Conservation (phyloP, 2,329 filamentous ascomycete species). For the Trichophyton schoenleinii region DNA sequence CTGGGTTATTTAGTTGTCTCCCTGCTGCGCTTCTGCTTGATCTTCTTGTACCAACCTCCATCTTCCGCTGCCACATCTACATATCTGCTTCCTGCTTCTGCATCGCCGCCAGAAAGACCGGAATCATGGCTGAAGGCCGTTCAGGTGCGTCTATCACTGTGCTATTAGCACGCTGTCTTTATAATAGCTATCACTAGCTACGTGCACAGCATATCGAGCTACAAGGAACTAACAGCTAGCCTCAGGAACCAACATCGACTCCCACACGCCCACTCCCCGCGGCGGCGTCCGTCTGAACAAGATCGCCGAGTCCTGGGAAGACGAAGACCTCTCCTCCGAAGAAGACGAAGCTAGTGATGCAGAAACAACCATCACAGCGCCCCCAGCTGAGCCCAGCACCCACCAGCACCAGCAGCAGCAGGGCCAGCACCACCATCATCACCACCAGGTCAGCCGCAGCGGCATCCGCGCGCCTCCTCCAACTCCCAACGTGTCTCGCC, state of each 20-base stretch:
- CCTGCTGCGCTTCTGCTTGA: not conserved
- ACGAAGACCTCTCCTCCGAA: slow-evolving; percentile 45
- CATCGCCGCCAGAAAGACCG: not conserved
- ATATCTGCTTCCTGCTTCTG: not conserved
- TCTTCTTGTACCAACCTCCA: not conserved
- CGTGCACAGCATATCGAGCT: no score
- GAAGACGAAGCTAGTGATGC: slow-evolving; percentile 23
- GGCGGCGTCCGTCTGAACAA: not conserved
- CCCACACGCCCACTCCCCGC: not conserved
- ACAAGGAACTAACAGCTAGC: not conserved
- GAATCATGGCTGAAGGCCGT: not conserved
- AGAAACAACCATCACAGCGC: slow-evolving; percentile 17
- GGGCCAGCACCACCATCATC: not conserved
- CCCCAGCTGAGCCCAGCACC: slow-evolving; percentile 18
- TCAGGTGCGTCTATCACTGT: not conserved
- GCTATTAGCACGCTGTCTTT: not conserved
- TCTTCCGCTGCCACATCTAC: not conserved
- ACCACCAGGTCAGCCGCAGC: no score
- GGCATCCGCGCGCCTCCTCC: slow-evolving; percentile 43
- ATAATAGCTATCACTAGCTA: not conserved
- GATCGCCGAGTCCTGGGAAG: slow-evolving; percentile 64
- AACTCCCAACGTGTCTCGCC: slow-evolving; percentile 46
- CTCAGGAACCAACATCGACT: not conserved
- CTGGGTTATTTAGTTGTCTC: not conserved
- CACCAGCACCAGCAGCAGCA: slow-evolving; percentile 19